These are phyloP conservation scores for Metschnikowia rubicola DNA, from an alignment of 805 yeast species.

Conservation along the genomic window DNA sequence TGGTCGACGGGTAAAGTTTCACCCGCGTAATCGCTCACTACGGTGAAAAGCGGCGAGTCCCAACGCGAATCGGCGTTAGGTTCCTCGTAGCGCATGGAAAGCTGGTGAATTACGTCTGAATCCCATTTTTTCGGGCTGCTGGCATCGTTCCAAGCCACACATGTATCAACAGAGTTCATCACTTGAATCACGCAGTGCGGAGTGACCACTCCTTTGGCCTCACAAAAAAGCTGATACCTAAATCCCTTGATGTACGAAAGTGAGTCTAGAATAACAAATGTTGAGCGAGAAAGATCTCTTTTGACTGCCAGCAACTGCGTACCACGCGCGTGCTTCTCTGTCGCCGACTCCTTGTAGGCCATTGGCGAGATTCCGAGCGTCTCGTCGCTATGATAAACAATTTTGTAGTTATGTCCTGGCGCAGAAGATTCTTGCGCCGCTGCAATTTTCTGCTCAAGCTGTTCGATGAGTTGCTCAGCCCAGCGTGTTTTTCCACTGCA, in stretches of 20 bases:
- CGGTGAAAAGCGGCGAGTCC: conserved; percentile 88
- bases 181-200: conserved; percentile 82
- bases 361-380: conserved; percentile 66
- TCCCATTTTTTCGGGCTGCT: conserved; percentile 54
- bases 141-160: conserved; percentile 58
- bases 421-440: conserved; percentile 34
- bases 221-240: conserved; percentile 90
- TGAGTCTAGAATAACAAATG: conserved; percentile 80
- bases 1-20: conserved; percentile 58
- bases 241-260: conserved; percentile 91
- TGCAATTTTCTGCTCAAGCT: conserved; percentile 46
- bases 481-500: conserved; percentile 78
- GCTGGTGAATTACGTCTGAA: conserved; percentile 56
- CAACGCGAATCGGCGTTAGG: conserved; percentile 83
- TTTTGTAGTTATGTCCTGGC: conserved; percentile 54
- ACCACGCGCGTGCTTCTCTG: conserved; percentile 81
- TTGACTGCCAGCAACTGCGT: conserved; percentile 86
- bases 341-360: conserved; percentile 64
- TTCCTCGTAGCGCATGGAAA: conserved; percentile 87
- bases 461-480: conserved; percentile 52
- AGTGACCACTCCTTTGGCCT: conserved; percentile 79
- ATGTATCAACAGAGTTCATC: conserved; percentile 60
- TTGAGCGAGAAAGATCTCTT: conserved; percentile 64
- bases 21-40: conserved; percentile 51
- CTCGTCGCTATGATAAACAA: conserved; percentile 75